Evolutionary conservation across 1,284 basidiomycete species (phyloP).

Genomic region (Ustilago loliicola): DNA sequence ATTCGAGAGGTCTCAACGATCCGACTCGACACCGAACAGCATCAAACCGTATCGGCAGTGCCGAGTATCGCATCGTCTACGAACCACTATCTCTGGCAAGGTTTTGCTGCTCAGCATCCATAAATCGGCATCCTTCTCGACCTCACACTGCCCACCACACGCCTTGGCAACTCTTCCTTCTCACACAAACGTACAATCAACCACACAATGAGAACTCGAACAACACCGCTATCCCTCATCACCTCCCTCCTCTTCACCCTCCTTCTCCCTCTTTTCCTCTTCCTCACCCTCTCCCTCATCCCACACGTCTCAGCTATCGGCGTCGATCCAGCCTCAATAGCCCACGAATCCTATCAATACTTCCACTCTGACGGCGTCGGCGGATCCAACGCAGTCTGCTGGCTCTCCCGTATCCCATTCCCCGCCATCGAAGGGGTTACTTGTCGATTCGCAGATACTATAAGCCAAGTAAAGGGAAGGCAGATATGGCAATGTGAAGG

Average conservation of each 20-base stretch:
- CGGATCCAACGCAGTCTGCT: constrained; percentile 34
- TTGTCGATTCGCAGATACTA: constrained; percentile 32
- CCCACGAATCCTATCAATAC: constrained; percentile 41
- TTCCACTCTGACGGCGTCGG: constrained; percentile 36
- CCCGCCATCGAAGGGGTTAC: constrained; percentile 27
- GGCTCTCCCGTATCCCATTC: constrained; percentile 34
- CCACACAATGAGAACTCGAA: constrained; percentile 2
- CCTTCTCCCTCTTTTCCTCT: neutral
- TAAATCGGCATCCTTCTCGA: neutral
- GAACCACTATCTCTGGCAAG: too few species aligned
- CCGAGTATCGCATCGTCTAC: neutral
- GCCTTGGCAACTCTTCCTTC: neutral
- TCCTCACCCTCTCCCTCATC: neutral
- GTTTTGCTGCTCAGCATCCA: neutral
- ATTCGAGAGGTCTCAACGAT: too few species aligned
- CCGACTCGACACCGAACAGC: too few species aligned
- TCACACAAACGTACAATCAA: too few species aligned
- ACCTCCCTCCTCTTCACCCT: neutral
- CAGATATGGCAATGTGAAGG: constrained; percentile 50
- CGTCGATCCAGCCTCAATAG: constrained; percentile 11
- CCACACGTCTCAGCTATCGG: neutral
- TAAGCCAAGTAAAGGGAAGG: constrained; percentile 36
- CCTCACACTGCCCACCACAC: neutral
- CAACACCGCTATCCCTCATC: constrained; percentile 6
- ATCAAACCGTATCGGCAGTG: too few species aligned